Conservation (phyloP, 805 yeast genomes). For the Zygosaccharomyces siamensis region DNA sequence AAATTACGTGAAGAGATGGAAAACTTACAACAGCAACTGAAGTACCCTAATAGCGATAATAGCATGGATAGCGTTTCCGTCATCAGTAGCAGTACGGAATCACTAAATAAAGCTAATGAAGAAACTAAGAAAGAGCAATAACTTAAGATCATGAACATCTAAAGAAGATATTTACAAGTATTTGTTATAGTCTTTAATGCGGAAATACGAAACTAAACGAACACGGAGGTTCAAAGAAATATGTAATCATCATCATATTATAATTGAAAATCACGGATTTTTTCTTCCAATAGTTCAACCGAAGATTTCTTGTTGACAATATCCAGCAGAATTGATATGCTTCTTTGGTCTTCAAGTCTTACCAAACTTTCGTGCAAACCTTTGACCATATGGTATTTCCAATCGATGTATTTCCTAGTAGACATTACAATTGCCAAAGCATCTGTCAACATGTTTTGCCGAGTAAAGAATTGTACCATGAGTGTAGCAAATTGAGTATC, state of each 20-base stretch:
- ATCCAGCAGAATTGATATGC: constrained; percentile 30
- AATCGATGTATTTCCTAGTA: constrained; percentile 61
- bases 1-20: constrained; percentile 68
- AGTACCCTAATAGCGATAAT: constrained; percentile 1
- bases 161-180: constrained; percentile 7
- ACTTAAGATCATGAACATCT: neutral
- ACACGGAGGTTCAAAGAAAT: neutral
- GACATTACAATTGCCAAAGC: constrained; percentile 65
- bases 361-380: constrained; percentile 39
- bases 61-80: constrained; percentile 6
- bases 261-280: constrained; percentile 17
- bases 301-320: constrained; percentile 33
- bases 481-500: constrained; percentile 55
- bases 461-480: constrained; percentile 58
- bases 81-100: constrained; percentile 10
- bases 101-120: constrained; percentile 11
- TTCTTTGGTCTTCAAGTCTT: constrained; percentile 41
- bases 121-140: constrained; percentile 6
- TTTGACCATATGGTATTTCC: constrained; percentile 53
- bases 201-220: neutral
- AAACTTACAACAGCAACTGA: constrained; percentile 45
- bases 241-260: constrained; percentile 3
- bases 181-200: neutral
- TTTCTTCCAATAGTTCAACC: constrained; percentile 17
- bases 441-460: constrained; percentile 54